Evolutionary conservation across 257 asterid genomes (phyloP), one percentile per base, ranked within the genome.

Genomic region (Solanum dulcamara): DNA sequence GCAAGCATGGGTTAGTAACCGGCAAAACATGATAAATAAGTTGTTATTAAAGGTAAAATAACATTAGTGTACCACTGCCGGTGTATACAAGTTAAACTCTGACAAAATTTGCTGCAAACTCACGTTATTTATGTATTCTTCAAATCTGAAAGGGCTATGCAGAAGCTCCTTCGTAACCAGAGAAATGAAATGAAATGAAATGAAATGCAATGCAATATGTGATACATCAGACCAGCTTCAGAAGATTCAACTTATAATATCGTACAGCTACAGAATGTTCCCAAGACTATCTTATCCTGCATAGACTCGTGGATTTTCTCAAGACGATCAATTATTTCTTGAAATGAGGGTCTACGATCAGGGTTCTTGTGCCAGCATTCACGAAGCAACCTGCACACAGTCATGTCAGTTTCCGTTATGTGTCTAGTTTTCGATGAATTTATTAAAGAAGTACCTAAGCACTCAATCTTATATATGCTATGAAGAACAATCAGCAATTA

Each of bases 351-450:
- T 85, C 96, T 86, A 37, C 85, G 87, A 68, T 91, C 91, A 5
- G 94, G 92, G 67, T 85, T 89, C 91, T 89, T 91, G 72, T 92
- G 96, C 93, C 96, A 92, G 89, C 96, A 91, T 44, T 91, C 92
- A 86, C 88, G 90, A 12, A 92, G 90, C 84, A 91, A 91, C 89
- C 94, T 92, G 91, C 87, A 60, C 50, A 81, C 84, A 71, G 50
- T 60, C 87, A 89, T 77, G 42, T 28, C 62, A 9, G 62, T 17
- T 33, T 28, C 2, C 18, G 50, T 64, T 86, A 28, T 40, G 81
- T 24, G 24, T 2, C 59, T 75, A 26, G 32, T 24, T 38, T 75
- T 44, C 22, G 1, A 40, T n/a, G 53, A 24, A 1, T n/a, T 38
- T n/a, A 12, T n/a, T 33, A 12, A 72, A 38, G 22, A 72, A 5